These are phyloP conservation scores for Xylaria sp. DNA, from an alignment of 2,329 filamentous ascomycete species.

Conservation along the genomic window DNA sequence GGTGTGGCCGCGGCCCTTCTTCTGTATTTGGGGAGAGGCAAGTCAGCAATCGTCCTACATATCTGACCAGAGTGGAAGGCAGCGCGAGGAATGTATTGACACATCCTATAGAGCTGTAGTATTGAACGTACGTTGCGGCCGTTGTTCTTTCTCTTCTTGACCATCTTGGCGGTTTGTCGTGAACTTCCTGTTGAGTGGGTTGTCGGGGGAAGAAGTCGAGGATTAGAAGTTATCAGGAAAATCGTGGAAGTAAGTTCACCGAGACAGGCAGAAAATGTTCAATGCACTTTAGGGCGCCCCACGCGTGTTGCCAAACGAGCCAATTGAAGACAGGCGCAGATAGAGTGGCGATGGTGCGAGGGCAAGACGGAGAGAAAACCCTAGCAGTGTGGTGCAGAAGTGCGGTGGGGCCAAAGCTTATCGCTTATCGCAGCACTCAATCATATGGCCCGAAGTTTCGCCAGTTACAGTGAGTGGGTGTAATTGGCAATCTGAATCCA, in stretches of 20 bases:
- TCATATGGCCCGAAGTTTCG: conserved; percentile 29
- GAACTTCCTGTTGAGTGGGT: conserved; percentile 18
- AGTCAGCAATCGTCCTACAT: conserved; percentile 32
- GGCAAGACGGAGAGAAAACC: conserved; percentile 36
- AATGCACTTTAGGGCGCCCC: conserved; percentile 22
- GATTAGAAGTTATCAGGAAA: not conserved
- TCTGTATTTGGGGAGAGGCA: conserved; percentile 28
- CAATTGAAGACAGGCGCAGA: conserved; percentile 19
- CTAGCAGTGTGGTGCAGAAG: conserved; percentile 33
- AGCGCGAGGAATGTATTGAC: not conserved
- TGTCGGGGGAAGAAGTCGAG: conserved; percentile 30
- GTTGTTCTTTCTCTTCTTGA: conserved; percentile 75
- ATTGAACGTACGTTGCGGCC: conserved; percentile 49
- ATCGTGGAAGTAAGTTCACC: conserved; percentile 3
- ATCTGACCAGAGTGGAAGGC: not conserved
- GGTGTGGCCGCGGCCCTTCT: conserved; percentile 96
- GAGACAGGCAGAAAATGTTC: conserved; percentile 23
- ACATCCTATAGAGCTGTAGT: not conserved
- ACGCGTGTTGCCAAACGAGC: conserved; percentile 11
- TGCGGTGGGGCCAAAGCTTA: too few species aligned
- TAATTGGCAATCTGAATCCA: not conserved
- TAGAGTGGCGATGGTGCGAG: conserved; percentile 20
- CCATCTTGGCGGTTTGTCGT: conserved; percentile 65
- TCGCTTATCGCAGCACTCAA: too few species aligned
- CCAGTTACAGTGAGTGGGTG: conserved; percentile 1